Percentiles rank a stretch among this genome's conserved stretches.
Evolutionary conservation across 78 protist genomes (phyloP).

Genomic region (Dictyostelium capitatum): DNA sequence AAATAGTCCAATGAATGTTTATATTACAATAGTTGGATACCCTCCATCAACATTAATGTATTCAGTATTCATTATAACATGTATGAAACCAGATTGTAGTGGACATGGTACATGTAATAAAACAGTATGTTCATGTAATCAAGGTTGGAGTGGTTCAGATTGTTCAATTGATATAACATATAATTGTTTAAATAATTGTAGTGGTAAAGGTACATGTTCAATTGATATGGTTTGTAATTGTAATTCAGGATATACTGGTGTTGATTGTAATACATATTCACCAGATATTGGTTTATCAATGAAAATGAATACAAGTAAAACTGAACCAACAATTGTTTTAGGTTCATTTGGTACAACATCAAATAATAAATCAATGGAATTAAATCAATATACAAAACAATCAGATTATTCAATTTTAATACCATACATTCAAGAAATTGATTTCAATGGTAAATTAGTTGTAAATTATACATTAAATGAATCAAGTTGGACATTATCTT

Average conservation of each 20-base stretch:
- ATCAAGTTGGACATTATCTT: background rate
- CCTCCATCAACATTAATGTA: background rate
- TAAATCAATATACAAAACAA: background rate
- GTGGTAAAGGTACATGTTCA: constrained; percentile 19
- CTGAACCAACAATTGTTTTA: background rate
- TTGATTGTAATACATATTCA: background rate
- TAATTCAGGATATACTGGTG: constrained; percentile 21
- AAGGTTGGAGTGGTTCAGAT: constrained; percentile 19
- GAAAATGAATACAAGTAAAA: background rate
- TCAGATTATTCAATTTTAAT: background rate
- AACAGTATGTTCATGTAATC: constrained; percentile 89
- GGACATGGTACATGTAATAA: constrained; percentile 94
- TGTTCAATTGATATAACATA: constrained; percentile 20
- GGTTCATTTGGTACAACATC: background rate
- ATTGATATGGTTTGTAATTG: constrained; percentile 18
- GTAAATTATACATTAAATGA: background rate
- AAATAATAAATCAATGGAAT: background rate
- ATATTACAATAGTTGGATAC: background rate
- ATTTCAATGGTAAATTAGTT: background rate
- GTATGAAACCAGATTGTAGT: constrained; percentile 27
- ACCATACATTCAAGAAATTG: constrained; percentile 6
- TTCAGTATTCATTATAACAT: background rate
- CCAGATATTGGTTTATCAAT: background rate
- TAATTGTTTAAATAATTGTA: constrained; percentile 21
- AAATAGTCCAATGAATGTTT: background rate